phyloP scores from a whole-genome alignment of 495 filamentous ascomycete genomes.

The Platismatia glauca region DNA sequence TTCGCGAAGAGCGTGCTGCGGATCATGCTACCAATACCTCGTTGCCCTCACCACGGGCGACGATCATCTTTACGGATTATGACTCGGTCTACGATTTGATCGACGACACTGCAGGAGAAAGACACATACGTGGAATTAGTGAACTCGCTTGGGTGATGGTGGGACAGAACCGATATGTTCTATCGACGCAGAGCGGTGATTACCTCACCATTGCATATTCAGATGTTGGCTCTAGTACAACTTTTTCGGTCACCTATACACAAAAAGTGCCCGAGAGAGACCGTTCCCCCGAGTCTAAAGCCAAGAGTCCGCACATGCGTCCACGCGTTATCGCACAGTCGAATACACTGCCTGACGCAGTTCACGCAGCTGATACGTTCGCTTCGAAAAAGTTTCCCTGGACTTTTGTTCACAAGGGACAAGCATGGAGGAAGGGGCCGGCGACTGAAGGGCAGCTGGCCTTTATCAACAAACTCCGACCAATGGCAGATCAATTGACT shows the following conservation, averaged over 20 bases:
- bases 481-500: slow-evolving; percentile 46
- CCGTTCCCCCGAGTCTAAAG: slow-evolving; percentile 5
- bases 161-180: slow-evolving; percentile 51
- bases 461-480: slow-evolving; percentile 60
- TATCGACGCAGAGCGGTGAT: slow-evolving; percentile 46
- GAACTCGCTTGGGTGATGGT: slow-evolving; percentile 72
- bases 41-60: slow-evolving; percentile 23
- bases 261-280: slow-evolving; percentile 20
- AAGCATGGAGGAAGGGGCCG: slow-evolving; percentile 57
- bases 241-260: slow-evolving; percentile 20
- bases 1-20: slow-evolving; percentile 14
- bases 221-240: not conserved
- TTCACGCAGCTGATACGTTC: slow-evolving; percentile 77
- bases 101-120: slow-evolving; percentile 66
- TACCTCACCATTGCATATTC: slow-evolving; percentile 54
- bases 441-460: slow-evolving; percentile 62
- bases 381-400: slow-evolving; percentile 52
- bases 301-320: slow-evolving; percentile 49
- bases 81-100: slow-evolving; percentile 82
- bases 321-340: slow-evolving; percentile 57
- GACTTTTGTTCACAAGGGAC: slow-evolving; percentile 19
- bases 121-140: slow-evolving; percentile 68
- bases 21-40: not conserved
- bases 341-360: slow-evolving; percentile 55
- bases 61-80: slow-evolving; percentile 74